Evolutionary conservation across 306 rosid genomes (phyloP).

Genomic region (Gillenia trifoliata): DNA sequence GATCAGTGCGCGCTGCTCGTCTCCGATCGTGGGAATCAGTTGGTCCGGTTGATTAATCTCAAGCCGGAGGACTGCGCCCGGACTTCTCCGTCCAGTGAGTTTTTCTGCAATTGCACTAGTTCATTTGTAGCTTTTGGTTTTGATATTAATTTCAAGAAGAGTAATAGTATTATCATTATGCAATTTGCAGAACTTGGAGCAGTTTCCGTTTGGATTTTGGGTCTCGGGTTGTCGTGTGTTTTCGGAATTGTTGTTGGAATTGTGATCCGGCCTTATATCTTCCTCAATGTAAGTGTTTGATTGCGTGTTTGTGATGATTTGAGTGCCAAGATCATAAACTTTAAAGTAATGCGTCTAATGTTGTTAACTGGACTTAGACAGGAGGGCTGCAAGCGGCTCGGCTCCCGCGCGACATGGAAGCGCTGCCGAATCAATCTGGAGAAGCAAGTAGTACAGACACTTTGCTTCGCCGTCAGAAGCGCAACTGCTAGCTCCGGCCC

Average conservation of each 20-base stretch:
- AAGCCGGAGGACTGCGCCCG: slow-evolving; percentile 56
- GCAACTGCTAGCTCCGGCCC: slow-evolving; percentile 48
- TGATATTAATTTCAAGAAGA: too few relatives aligned
- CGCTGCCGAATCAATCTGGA: slow-evolving; percentile 56
- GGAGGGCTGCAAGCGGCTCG: slow-evolving; percentile 32
- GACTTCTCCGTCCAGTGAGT: slow-evolving; percentile 45
- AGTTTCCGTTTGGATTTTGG: background rate
- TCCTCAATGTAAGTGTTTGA: slow-evolving; percentile 11
- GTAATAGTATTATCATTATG: too few relatives aligned
- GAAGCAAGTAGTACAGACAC: slow-evolving; percentile 44
- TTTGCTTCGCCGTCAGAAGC: slow-evolving; percentile 64
- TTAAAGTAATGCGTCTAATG: background rate
- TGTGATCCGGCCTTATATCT: slow-evolving; percentile 6
- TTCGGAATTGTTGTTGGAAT: slow-evolving; percentile 1
- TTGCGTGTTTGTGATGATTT: background rate
- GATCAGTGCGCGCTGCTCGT: slow-evolving; percentile 49
- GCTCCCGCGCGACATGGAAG: slow-evolving; percentile 56
- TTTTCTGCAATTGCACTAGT: background rate
- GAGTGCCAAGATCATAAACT: background rate
- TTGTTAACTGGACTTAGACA: slow-evolving; percentile 48
- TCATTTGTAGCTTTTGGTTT: background rate
- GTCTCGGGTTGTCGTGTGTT: slow-evolving; percentile 2
- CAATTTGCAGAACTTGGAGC: slow-evolving; percentile 17
- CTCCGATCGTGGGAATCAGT: slow-evolving; percentile 45
- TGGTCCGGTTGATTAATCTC: slow-evolving; percentile 55